Conservation (phyloP, 495 filamentous ascomycete genomes). For the Aspergillus saccharolyticus region DNA sequence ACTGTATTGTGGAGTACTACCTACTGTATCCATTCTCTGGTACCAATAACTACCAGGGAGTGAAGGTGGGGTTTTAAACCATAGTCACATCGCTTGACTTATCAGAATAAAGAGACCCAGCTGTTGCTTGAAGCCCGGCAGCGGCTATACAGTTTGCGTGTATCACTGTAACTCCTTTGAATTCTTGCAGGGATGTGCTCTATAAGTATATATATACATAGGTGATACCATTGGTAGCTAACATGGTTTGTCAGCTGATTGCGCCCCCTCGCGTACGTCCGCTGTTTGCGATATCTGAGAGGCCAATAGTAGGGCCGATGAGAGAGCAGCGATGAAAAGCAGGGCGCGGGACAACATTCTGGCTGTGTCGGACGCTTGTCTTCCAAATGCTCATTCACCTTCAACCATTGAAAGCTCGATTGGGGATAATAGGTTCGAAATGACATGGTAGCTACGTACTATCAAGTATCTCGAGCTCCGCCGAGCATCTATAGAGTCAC, state of each 20-base stretch:
- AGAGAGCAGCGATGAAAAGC: not conserved
- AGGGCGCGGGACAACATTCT: not conserved
- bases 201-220: constrained; percentile 40
- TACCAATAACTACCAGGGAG: too few species aligned
- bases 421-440: not conserved
- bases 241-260: constrained; percentile 32
- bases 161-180: too few species aligned
- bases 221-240: constrained; percentile 11
- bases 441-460: not conserved
- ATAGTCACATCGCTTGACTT: too few species aligned
- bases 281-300: constrained; percentile 11
- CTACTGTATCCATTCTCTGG: too few species aligned
- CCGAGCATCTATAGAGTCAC: not conserved
- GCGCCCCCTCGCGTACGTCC: constrained; percentile 4
- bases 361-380: not conserved
- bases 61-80: too few species aligned
- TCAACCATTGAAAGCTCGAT: too few species aligned
- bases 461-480: not conserved
- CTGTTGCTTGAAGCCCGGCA: too few species aligned
- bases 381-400: not conserved
- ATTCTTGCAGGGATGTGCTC: constrained; percentile 23
- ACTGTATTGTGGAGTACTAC: too few species aligned
- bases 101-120: too few species aligned
- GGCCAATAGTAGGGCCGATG: not conserved
- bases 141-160: too few species aligned